Evolutionary conservation across 148 eudicot species (phyloP).

Genomic region (Limonium bicolor): DNA sequence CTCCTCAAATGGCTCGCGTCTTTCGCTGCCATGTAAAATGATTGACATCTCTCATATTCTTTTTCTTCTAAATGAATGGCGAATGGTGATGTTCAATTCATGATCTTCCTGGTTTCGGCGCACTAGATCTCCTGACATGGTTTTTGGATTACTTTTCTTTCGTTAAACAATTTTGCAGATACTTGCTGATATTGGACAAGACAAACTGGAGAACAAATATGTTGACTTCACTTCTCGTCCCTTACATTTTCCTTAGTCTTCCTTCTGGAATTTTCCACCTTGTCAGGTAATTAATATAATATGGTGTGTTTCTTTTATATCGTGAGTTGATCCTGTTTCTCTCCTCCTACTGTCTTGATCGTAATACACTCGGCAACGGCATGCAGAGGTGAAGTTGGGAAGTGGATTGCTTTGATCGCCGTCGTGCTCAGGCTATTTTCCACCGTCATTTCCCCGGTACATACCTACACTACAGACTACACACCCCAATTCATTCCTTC

Average conservation of each 20-base stretch:
- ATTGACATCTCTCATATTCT: slow-evolving; percentile 8
- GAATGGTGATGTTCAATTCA: too few relatives aligned
- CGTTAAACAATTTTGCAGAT: slow-evolving; percentile 29
- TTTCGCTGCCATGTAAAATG: slow-evolving; percentile 79
- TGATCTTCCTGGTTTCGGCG: background rate
- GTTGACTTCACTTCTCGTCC: slow-evolving; percentile 69
- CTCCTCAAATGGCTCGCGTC: slow-evolving; percentile 75
- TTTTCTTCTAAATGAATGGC: too few relatives aligned
- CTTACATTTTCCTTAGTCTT: slow-evolving; percentile 75
- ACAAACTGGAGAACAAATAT: slow-evolving; percentile 92
- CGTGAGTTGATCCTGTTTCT: background rate
- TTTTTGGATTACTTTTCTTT: background rate
- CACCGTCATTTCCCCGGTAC: slow-evolving; percentile 74
- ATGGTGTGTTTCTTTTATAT: background rate
- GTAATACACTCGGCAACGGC: background rate
- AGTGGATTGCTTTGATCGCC: slow-evolving; percentile 71
- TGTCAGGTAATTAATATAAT: slow-evolving; percentile 32
- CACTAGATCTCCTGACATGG: background rate
- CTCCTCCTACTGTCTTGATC: background rate
- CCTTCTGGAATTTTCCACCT: slow-evolving; percentile 37
- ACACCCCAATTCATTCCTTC: too few relatives aligned
- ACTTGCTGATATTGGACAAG: slow-evolving; percentile 74
- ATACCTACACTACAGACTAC: background rate
- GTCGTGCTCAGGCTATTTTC: slow-evolving; percentile 79
- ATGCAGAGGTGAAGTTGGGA: slow-evolving; percentile 65